Base-by-base conservation (phyloP, 345 rosid genomes). In the Rhodamnia argentea region DNA sequence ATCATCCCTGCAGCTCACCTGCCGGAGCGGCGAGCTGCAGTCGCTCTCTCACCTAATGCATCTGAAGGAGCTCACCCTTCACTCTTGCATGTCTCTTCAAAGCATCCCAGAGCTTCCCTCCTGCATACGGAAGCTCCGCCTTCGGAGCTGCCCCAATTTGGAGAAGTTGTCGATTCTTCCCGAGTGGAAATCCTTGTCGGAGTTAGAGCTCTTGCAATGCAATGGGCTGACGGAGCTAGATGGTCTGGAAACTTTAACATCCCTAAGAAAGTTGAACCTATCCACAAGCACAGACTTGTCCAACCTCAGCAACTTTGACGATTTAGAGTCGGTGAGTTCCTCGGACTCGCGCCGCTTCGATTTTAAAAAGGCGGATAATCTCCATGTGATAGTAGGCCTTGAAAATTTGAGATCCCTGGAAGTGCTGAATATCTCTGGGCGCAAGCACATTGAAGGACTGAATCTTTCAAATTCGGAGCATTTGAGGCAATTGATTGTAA, bases 11-110 rank as follows among this genome's bases (percentile, higher is more conserved):
- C 37, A 27, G 37, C 74, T 60, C 74, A 60, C 74, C 37, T n/a
- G 37, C 14, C 37, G 5, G 74, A 60, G 37, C 3, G 0, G 1
- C 12, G 0, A 2, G 0, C 42, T 64, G 8, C 42, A 11, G 0
- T 29, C 12, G 0, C 23, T 64, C 12, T 64, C 76, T 29, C 23
- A 29, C 11, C 12, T 64, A 1, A 14, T 5, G 0, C 0, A 64
- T 7, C 76, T 64, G 1, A 29, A 64, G 76, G 2, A 15, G 76
- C 42, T 64, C 23, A 15, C 23, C 42, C 76, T 64, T 7, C 42
- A 16, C 42, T 7, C 3, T 7, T 64, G 76, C 42, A 15, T 2
- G 76, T 64, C 3, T 64, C 76, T 64, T 29, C 11, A 3, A 27
- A 29, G 76, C 5, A 64, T 29, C 10, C 23, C 23, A 0, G 42